A percentile compares a stretch with the other conserved stretches of the same genome.
Conservation (phyloP, 1,139 yeast genomes). For the Geotrichum reessii region DNA sequence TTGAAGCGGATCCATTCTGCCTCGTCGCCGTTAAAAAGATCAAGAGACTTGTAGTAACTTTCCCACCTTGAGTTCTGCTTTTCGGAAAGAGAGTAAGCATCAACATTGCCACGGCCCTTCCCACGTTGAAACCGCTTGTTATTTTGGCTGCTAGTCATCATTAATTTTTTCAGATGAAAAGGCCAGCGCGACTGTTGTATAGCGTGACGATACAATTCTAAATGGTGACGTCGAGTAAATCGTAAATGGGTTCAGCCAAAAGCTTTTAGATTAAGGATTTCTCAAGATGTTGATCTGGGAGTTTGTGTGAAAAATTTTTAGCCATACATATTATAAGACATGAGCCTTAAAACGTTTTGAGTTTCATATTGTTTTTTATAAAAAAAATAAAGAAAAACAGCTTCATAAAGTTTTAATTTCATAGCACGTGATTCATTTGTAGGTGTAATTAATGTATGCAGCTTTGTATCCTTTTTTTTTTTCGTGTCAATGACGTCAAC, state of each 20-base stretch:
- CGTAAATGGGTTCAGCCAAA: background rate
- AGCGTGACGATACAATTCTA: background rate
- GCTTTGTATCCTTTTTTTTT: too few relatives aligned
- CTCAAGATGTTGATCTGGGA: background rate
- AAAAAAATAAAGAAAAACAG: too few relatives aligned
- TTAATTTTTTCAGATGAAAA: background rate
- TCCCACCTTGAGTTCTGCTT: slow-evolving; percentile 71
- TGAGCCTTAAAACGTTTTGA: background rate
- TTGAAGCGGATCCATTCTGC: slow-evolving; percentile 83
- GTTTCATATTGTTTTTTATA: background rate
- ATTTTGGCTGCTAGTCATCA: background rate
- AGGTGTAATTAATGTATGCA: too few relatives aligned
- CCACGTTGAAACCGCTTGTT: background rate
- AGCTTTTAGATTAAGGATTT: background rate
- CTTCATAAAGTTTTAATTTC: too few relatives aligned
- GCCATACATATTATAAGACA: background rate
- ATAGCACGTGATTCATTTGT: background rate
- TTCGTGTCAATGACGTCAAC: background rate
- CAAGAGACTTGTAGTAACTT: slow-evolving; percentile 68
- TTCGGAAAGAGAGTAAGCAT: background rate
- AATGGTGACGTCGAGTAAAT: background rate
- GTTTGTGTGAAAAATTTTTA: background rate
- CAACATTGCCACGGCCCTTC: slow-evolving; percentile 59
- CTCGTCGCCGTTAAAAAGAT: slow-evolving; percentile 57
- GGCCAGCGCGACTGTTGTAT: background rate